Base-by-base conservation (phyloP, 768 basidiomycete genomes). In the Rhizopogon vinicolor region DNA sequence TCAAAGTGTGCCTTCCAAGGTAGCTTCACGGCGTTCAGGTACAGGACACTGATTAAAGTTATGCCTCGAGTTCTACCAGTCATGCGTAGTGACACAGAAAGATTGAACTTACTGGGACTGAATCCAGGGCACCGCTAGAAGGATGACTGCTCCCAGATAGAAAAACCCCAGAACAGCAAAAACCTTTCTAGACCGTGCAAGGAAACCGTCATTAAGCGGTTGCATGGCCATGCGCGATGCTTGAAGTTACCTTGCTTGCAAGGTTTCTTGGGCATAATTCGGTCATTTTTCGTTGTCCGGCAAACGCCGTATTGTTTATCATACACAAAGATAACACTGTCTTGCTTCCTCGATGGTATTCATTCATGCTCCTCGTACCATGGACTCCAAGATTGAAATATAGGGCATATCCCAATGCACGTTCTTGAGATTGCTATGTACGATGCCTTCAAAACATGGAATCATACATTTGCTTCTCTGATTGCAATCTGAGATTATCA, bases 1-100 rank as follows among this genome's bases (percentile, higher is more conserved):
- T 83, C 76, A 60, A 81, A 93, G 31, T 84, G 75, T 0, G 85
- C 81, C 56, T 76, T 79, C 53, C 80, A 73, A 5, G 93, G 92
- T 22, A 85, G 59, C 55, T 72, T 80, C 44, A 93, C 45, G 13
- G 78, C 77, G 63, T 97, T 85, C 59, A 91, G 70, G 68, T 86
- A 96, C 41, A 86, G 51, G 7, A 75, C 25, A 25, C 25, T 55
- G 43, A 84, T 69, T 83, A 65, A 16, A 13, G 4, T 25, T 37
- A 6, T 28, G 51, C 12, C 73, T 52, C 37, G 51, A 57, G 50
- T 25, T 46, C n/a, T 41, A 39, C 12, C 35, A 37, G 35, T 13
- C 7, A 53, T 71, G 19, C 68, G 61, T 29, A n/a, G 52, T 58
- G 52, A 46, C 16, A 55, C 8, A 12, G 58, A 55, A 55, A 39